Evolutionary conservation across 306 rosid genomes (phyloP), one percentile per base, ranked within the genome.

Genomic region (Vicia faba): DNA sequence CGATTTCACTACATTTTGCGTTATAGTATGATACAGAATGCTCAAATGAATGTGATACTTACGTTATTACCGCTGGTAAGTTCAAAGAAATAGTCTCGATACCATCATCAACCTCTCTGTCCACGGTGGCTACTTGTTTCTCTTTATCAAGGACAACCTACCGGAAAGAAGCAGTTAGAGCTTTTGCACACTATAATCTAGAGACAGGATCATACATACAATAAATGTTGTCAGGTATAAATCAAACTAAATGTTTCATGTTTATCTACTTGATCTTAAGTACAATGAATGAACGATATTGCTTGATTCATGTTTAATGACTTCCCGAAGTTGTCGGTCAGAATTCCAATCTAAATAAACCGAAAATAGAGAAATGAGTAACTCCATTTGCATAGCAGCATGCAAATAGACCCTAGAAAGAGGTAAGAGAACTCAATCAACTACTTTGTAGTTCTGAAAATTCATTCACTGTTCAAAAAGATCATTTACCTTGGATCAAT

Each of bases 31-130:
- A 5, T 61, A 40, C 29, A 59, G 25, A 44, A 66, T 11, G 8
- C 44, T 28, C 2, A 25, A 51, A 59, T 66, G 69, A 61, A 82
- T 44, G 55, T 14, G 53, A 64, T 11, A 72, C 99, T 79, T 63
- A 90, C 96, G 96, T 95, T 85, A 95, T 86, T 53, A 95, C 96
- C 7, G 97, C 99, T 2, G 96, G 99, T 66, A 95, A 81, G 66
- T 95, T 84, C 72, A 95, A 77, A 69, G 66, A 74, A 59, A 90
- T 51, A 36, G 97, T 90, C 77, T 95, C 99, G 1, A 88, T 92
- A 50, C 97, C 97, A 59, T 86, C 97, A 44, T 90, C 99, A 38
- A 88, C 95, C 81, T 95, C 97, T 79, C 99, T 85, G 73, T 88
- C 97, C 56, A 88, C 96, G 4, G 95, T 90, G 70, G 82, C 92